Base-by-base conservation (phyloP, 331 rosid species). In the Cydonia oblonga region DNA sequence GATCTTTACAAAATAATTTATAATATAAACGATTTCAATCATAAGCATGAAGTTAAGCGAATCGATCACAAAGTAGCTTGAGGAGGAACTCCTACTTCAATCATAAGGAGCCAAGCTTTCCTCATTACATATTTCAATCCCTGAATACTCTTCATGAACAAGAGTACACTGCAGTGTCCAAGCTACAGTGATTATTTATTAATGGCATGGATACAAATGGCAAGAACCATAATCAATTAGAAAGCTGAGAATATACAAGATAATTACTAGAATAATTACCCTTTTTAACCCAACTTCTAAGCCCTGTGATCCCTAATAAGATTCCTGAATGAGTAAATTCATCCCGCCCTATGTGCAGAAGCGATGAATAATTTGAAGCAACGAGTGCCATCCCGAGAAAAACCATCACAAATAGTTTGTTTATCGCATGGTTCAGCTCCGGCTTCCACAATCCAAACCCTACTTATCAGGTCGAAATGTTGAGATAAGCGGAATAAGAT, bases 401-500 rank as follows among this genome's bases (percentile, higher is more conserved):
- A 70, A 65, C 66, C 6, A n/a, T 11, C 77, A 49, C 14, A 29
- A 3, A 59, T 25, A 40, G 25, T 22, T 74, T 42, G 57, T 54
- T 18, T 62, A 24, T 58, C 5, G 24, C 12, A 61, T 19, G 9
- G 66, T 23, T 46, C 40, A 5, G 29, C 52, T 52, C 77, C 9
- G 20, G 44, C 42, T 66, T 61, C 38, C 40, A 58, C 57, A 51
- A n/a, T 68, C 68, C 30, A 8, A 24, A 42, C 54, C 13, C 13
- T 53, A 65, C 73, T 66, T 42, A 66, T 69, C 71, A 86, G 72
- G 63, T 53, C 7, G 54, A 66, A 64, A 91, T 66, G 79, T 93
- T 83, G 82, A 91, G 86, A 77, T 91, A 88, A 73, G 84, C 87
- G 2, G 97, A 81, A 53, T 91, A 91, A 52, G 78, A 62, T 40